Base-by-base conservation (phyloP, 2,329 filamentous ascomycete genomes). In the Aspergillus ochraceus region DNA sequence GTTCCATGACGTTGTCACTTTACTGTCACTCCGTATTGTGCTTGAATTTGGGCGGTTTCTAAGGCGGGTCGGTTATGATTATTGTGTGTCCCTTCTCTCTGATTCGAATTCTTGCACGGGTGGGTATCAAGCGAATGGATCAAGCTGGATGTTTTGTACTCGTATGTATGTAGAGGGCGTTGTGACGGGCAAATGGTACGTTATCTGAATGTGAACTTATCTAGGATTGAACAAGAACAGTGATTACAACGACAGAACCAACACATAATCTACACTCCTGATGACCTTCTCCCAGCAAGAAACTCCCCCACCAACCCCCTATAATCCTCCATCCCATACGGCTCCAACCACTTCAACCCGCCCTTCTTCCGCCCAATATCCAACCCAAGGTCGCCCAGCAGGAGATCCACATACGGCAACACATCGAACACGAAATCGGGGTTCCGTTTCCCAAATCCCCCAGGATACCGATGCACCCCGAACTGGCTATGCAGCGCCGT, bases 351-450 rank as follows among this genome's bases (percentile, higher is more conserved):
- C 1, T 69, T 66, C n/a, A 74, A 56, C 5, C 63, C 52, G 5
- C 72, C 68, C 1, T 57, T 49, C 61, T 79, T 81, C 24, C 78
- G 66, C 62, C 64, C 66, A 1, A 77, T 77, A 19, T 81, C 76
- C 57, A 92, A 72, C 0, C 85, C 88, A 58, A 93, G 67, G 71
- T 94, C 90, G 4, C 77, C 75, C 60, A 90, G 70, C 69, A 94
- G 71, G 68, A 88, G 68, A 72, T 93, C 90, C 19, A 91, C 71
- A 68, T 92, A 95, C 4, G 89, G 89, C 56, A 94, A 71, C 0
- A 84, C 84, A 72, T 95, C 91, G 68, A 94, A 93, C 19, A 90
- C 87, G 64, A 92, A 88, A 71, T 91, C 89, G 0, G 76, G 74
- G 11, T 75, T 73, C 2, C 70, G 68, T 11, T 78, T 79, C 1